Percentiles rank a stretch among this genome's conserved stretches.
Evolutionary conservation across 1,139 yeast genomes (phyloP).

Genomic region (Candida neerlandica): DNA sequence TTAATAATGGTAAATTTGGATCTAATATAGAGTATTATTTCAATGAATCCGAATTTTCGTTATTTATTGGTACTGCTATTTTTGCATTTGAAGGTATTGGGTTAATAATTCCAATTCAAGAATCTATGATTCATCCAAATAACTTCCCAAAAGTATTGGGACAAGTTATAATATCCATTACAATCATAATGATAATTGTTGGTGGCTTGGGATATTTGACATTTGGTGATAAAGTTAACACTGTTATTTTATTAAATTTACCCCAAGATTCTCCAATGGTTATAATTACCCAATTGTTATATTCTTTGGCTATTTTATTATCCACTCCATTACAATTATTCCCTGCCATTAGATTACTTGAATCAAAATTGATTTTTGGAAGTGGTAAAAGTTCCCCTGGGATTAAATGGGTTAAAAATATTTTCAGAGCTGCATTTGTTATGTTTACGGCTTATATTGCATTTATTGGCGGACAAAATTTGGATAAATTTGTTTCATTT

Average conservation of each 20-base stretch:
- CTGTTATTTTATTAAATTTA: constrained; percentile 85
- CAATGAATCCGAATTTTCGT: constrained; percentile 72
- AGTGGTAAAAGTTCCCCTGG: constrained; percentile 71
- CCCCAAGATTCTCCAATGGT: constrained; percentile 72
- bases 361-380: constrained; percentile 38
- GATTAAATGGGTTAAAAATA: constrained; percentile 86
- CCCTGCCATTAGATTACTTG: constrained; percentile 51
- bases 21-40: constrained; percentile 49
- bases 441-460: constrained; percentile 61
- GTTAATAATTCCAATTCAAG: constrained; percentile 89
- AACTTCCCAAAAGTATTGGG: constrained; percentile 71
- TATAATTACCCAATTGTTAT: constrained; percentile 71
- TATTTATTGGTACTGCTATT: constrained; percentile 92
- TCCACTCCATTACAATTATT: constrained; percentile 92
- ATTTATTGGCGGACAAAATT: constrained; percentile 62
- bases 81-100: constrained; percentile 98
- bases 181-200: constrained; percentile 72
- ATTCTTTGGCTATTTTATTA: constrained; percentile 82
- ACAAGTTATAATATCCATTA: constrained; percentile 74
- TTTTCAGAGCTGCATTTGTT: constrained; percentile 68
- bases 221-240: constrained; percentile 78
- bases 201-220: constrained; percentile 85
- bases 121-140: constrained; percentile 84
- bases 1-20: constrained; percentile 46
- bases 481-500: constrained; percentile 73